Percentiles rank a stretch among this genome's conserved stretches.
These are phyloP conservation scores for Cladophialophora exuberans DNA, from an alignment of 2,329 filamentous ascomycete genomes.

Conservation along the genomic window DNA sequence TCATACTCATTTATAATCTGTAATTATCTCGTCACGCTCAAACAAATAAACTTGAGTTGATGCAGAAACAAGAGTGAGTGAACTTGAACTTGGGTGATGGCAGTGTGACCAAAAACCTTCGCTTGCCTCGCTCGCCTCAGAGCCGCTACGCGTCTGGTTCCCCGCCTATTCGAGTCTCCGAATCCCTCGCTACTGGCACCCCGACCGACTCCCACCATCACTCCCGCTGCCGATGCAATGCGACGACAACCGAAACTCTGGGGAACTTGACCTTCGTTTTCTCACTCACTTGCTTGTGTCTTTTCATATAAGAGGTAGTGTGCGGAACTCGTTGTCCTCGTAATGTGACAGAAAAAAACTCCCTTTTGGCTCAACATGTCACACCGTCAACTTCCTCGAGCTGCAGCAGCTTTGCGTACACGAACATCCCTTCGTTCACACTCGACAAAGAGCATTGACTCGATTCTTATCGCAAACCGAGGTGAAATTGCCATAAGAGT, in stretches of 20 bases:
- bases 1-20: too few relatives aligned
- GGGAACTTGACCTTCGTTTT: background rate
- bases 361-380: conserved; percentile 11
- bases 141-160: background rate
- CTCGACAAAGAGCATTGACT: conserved; percentile 29
- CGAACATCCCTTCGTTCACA: conserved; percentile 8
- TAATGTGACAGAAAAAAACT: conserved; percentile 2
- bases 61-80: background rate
- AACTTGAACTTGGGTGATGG: too few relatives aligned
- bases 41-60: too few relatives aligned
- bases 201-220: too few relatives aligned
- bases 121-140: too few relatives aligned
- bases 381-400: conserved; percentile 16
- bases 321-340: background rate
- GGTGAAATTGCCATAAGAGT: conserved; percentile 97
- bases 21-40: too few relatives aligned
- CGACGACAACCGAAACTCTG: conserved; percentile 21
- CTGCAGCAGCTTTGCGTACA: conserved; percentile 16
- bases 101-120: conserved; percentile 5
- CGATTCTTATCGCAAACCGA: conserved; percentile 82
- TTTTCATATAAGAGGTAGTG: background rate
- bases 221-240: conserved; percentile 12
- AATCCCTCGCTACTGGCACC: background rate
- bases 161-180: background rate
- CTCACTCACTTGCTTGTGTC: background rate